A percentile compares a stretch with the other conserved stretches of the same genome.
phyloP scores from a whole-genome alignment of 768 basidiomycete genomes.

The Agrocybe chaxingu region DNA sequence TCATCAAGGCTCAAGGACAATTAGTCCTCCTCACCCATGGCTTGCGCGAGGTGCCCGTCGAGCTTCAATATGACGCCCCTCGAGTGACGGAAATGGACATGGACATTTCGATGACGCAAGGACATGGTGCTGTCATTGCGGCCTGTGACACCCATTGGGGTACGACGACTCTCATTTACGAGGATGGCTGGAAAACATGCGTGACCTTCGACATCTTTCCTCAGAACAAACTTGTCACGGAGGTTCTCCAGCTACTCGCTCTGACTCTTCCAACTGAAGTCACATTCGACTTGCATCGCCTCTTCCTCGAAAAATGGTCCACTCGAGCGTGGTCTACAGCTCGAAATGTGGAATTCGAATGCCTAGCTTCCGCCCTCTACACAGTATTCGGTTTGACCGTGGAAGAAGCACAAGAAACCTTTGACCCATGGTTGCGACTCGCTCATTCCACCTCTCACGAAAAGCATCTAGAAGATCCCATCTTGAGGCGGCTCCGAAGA shows the following conservation, averaged over 20 bases:
- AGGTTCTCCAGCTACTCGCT: conserved; percentile 62
- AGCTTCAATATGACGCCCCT: conserved; percentile 19
- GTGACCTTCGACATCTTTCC: conserved; percentile 55
- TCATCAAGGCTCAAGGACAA: conserved; percentile 53
- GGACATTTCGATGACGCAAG: conserved; percentile 17
- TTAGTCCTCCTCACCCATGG: conserved; percentile 66
- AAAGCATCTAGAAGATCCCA: conserved; percentile 60
- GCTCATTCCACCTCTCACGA: conserved; percentile 38
- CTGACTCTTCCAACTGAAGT: conserved; percentile 53
- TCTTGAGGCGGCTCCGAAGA: conserved; percentile 39
- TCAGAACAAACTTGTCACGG: conserved; percentile 50
- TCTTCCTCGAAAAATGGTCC: conserved; percentile 61
- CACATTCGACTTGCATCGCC: conserved; percentile 52
- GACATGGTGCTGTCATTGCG: conserved; percentile 33
- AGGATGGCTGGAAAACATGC: conserved; percentile 44
- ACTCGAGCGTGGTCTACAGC: conserved; percentile 35
- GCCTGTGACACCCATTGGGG: conserved; percentile 50
- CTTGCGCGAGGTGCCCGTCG: conserved; percentile 35
- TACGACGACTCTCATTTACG: conserved; percentile 49
- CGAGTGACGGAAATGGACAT: conserved; percentile 7
- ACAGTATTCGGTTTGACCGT: conserved; percentile 38
- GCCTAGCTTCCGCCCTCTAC: conserved; percentile 51
- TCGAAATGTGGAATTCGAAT: conserved; percentile 52
- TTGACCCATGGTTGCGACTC: conserved; percentile 47
- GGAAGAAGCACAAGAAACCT: conserved; percentile 15